Evolutionary conservation across 192 early-diverging fungal genomes (phyloP).

Genomic region (Backusella tarrabulga): DNA sequence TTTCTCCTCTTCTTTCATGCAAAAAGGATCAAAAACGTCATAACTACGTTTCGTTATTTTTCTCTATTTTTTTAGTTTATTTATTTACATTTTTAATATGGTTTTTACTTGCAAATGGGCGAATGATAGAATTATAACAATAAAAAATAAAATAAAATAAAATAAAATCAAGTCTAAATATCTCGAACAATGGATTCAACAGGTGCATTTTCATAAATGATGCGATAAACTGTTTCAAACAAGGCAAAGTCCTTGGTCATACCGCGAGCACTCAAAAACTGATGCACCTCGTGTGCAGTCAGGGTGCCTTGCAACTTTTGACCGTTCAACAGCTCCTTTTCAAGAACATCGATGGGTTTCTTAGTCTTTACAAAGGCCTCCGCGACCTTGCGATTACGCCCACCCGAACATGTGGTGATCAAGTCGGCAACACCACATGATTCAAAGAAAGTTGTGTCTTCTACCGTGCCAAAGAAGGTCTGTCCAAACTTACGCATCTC

Average conservation of each 20-base stretch:
- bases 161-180: background rate
- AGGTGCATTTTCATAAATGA: conserved; percentile 71
- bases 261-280: conserved; percentile 64
- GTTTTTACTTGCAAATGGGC: background rate
- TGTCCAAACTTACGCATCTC: conserved; percentile 94
- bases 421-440: conserved; percentile 97
- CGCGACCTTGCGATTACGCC: conserved; percentile 87
- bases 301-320: conserved; percentile 96
- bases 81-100: conserved; percentile 1
- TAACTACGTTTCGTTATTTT: background rate
- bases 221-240: conserved; percentile 86
- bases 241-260: conserved; percentile 59
- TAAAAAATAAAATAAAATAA: background rate
- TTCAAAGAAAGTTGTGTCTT: conserved; percentile 94
- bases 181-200: conserved; percentile 27
- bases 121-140: background rate
- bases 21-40: background rate
- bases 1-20: background rate
- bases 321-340: conserved; percentile 89
- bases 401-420: conserved; percentile 95
- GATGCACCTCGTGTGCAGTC: conserved; percentile 85
- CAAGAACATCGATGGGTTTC: conserved; percentile 87
- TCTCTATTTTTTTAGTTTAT: background rate
- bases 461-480: conserved; percentile 73
- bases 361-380: conserved; percentile 87